Evolutionary conservation across 2,329 filamentous ascomycete genomes (phyloP), one percentile per base, ranked within the genome.

Genomic region (Myriosclerotinia curreyana): DNA sequence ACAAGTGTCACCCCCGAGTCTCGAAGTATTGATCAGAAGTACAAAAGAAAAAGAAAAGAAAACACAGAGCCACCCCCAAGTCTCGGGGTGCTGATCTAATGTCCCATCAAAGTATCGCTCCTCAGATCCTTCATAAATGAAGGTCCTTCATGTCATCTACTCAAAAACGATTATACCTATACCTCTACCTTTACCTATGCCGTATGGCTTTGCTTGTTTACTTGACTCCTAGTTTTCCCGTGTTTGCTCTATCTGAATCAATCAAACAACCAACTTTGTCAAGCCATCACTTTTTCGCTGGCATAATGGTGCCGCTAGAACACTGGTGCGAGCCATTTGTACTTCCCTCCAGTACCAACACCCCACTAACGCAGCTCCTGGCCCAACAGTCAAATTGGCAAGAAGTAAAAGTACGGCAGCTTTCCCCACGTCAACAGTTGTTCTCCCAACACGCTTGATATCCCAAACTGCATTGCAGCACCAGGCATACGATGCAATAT

Each of bases 281-380:
- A 17, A 9, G 14, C 25, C 20, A 34, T 58, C 17, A 48, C 31
- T 48, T 48, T 8, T 25, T 58, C 7, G 28, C 55, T 31, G 42
- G 5, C 28, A 58, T 22, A 20, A 22, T 62, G 5, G 60, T 50
- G 9, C 44, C 28, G 28, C 28, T 31, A 5, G 3, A 28, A 58
- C 42, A 20, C 22, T 62, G 5, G 60, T 50, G 9, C 44, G 60
- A 9, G 60, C n/a, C 60, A 62, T 62, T 28, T 54, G 51, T 40
- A 31, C 20, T 46, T 62, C 52, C 22, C 34, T 40, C 52, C 60
- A 58, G 7, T 58, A 62, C 60, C 60, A 62, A 49, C 60, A 62
- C 0, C 60, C 60, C 15, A 48, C 51, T n/a, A 62, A 40, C 6
- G 51, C 60, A n/a, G 60, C 51, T 15, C 52, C 60, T 12, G 60